Percentiles rank a stretch among this genome's conserved stretches.
These are phyloP conservation scores for Aspergillus bridgeri DNA, from an alignment of 495 filamentous ascomycete genomes.

Conservation along the genomic window DNA sequence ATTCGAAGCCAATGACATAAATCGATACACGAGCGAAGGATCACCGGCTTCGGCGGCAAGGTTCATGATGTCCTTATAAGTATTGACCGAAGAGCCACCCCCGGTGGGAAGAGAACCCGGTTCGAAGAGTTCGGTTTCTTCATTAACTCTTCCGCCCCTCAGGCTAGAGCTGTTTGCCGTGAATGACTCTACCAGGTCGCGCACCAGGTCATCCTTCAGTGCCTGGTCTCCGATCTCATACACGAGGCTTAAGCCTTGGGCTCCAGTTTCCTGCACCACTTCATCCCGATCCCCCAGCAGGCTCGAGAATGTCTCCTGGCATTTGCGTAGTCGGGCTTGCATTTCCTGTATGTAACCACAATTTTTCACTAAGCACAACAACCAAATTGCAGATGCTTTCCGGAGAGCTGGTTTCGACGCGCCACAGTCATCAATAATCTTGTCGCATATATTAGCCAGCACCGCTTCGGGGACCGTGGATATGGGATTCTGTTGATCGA, in stretches of 20 bases:
- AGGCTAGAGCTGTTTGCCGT: conserved; percentile 70
- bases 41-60: conserved; percentile 92
- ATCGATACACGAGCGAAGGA: conserved; percentile 89
- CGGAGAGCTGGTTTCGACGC: conserved; percentile 80
- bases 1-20: conserved; percentile 93
- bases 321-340: conserved; percentile 67
- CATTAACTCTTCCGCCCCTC: conserved; percentile 68
- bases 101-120: conserved; percentile 89
- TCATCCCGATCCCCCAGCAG: conserved; percentile 88
- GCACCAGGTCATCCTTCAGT: conserved; percentile 77
- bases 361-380: conserved; percentile 87
- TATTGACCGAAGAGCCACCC: conserved; percentile 82
- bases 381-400: conserved; percentile 89
- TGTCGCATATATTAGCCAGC: conserved; percentile 57
- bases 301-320: conserved; percentile 81
- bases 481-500: conserved; percentile 47
- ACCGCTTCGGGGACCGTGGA: conserved; percentile 43
- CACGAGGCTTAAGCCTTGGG: conserved; percentile 80
- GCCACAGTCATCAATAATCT: conserved; percentile 68
- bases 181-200: conserved; percentile 82
- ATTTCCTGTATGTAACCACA: conserved; percentile 73
- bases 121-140: conserved; percentile 90
- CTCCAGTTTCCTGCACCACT: conserved; percentile 91
- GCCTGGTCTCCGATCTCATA: conserved; percentile 85
- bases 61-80: conserved; percentile 93